Percentiles rank a stretch among this genome's conserved stretches.
These are phyloP conservation scores for Phytophthora syringae DNA, from an alignment of 352 stramenopile species.

Conservation along the genomic window DNA sequence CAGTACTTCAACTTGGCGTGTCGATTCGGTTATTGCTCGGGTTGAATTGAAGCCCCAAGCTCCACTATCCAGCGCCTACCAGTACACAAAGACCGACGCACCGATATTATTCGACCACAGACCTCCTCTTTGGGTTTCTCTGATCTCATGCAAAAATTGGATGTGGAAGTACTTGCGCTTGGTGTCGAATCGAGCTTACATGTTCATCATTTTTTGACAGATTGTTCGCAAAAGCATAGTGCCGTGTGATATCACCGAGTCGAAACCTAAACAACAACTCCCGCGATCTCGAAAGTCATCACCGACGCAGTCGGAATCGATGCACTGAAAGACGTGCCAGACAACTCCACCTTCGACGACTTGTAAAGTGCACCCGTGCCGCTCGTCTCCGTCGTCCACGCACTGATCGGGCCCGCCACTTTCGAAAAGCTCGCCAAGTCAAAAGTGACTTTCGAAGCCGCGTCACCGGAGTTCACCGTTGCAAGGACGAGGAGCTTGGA, in stretches of 20 bases:
- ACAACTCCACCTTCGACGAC: constrained; percentile 32
- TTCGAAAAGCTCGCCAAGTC: constrained; percentile 45
- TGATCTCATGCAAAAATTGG: background rate
- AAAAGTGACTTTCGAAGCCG: constrained; percentile 40
- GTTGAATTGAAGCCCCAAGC: background rate
- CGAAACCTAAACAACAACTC: background rate
- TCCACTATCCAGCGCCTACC: background rate
- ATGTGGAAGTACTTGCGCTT: background rate
- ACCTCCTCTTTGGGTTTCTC: background rate
- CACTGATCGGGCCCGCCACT: constrained; percentile 32
- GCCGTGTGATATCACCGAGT: too few relatives aligned
- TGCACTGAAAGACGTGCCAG: constrained; percentile 36
- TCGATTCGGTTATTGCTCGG: background rate
- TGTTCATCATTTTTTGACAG: background rate
- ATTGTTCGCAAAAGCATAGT: too few relatives aligned
- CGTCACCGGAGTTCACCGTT: constrained; percentile 46
- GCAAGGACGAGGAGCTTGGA: constrained; percentile 31
- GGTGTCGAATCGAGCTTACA: background rate
- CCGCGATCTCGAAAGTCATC: constrained; percentile 52
- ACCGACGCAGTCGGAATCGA: constrained; percentile 44
- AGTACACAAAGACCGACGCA: background rate
- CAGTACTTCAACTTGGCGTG: background rate
- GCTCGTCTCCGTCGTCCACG: constrained; percentile 62
- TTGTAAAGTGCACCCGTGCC: constrained; percentile 38
- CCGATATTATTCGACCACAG: background rate